These are phyloP conservation scores for Aspergillus sp. DNA, from an alignment of 2,329 filamentous ascomycete species.

Conservation along the genomic window DNA sequence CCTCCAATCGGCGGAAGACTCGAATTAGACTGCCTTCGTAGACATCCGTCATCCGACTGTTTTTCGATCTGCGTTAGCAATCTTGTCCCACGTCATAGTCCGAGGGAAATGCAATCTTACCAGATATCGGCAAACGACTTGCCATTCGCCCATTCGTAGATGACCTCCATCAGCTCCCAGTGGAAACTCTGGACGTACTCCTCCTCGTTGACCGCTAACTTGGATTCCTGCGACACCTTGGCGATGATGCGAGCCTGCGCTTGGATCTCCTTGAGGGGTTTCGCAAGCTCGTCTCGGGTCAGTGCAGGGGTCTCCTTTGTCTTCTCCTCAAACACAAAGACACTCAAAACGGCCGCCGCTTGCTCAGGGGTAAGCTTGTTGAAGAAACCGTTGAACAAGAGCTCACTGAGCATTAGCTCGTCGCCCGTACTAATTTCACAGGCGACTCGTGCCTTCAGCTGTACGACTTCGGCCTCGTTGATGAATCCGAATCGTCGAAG, in stretches of 20 bases:
- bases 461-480: constrained; percentile 90
- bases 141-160: constrained; percentile 87
- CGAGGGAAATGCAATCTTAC: constrained; percentile 56
- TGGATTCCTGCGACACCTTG: constrained; percentile 92
- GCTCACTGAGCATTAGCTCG: constrained; percentile 86
- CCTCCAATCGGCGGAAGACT: constrained; percentile 91
- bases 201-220: constrained; percentile 90
- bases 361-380: constrained; percentile 90
- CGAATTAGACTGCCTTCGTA: constrained; percentile 97
- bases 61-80: constrained; percentile 5
- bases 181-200: constrained; percentile 89
- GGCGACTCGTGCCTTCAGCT: constrained; percentile 94
- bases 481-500: constrained; percentile 92
- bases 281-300: constrained; percentile 74
- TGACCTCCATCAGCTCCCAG: constrained; percentile 95
- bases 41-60: constrained; percentile 96
- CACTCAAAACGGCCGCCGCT: constrained; percentile 80
- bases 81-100: neutral
- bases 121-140: constrained; percentile 91
- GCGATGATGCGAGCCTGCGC: constrained; percentile 83
- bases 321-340: constrained; percentile 98
- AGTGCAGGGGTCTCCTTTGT: constrained; percentile 69
- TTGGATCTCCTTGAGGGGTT: constrained; percentile 83
- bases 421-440: constrained; percentile 98
- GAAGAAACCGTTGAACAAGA: constrained; percentile 97